Evolutionary conservation across 176 grass and related monocot genomes (phyloP).

Genomic region (Zizania latifolia): DNA sequence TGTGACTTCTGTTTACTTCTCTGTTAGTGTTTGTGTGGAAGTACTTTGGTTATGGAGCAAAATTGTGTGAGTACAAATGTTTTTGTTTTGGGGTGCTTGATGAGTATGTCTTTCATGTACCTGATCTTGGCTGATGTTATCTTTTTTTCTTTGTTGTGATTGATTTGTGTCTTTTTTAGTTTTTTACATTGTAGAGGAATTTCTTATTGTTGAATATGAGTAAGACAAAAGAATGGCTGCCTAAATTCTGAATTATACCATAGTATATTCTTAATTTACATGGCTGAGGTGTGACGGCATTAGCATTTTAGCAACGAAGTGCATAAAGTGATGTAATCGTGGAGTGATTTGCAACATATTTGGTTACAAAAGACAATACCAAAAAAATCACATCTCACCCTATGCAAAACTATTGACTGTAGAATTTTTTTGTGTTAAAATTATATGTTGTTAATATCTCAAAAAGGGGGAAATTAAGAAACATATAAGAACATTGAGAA

Average conservation of each 20-base stretch:
- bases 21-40: neutral
- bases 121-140: neutral
- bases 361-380: neutral
- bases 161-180: neutral
- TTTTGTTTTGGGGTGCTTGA: too few relatives aligned
- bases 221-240: too few relatives aligned
- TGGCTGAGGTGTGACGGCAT: too few relatives aligned
- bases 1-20: neutral
- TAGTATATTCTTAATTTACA: too few relatives aligned
- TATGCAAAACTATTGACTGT: neutral
- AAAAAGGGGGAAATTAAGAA: too few relatives aligned
- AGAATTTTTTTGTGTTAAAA: neutral
- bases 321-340: too few relatives aligned
- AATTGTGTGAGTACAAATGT: neutral
- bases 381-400: slow-evolving; percentile 1
- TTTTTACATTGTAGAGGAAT: neutral
- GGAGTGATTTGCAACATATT: neutral
- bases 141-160: neutral
- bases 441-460: too few relatives aligned
- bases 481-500: too few relatives aligned
- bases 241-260: too few relatives aligned
- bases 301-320: too few relatives aligned
- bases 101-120: too few relatives aligned
- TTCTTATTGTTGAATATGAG: neutral
- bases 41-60: neutral